Evolutionary conservation across 2,329 filamentous ascomycete genomes (phyloP).

Genomic region (Cladosporium sp.): DNA sequence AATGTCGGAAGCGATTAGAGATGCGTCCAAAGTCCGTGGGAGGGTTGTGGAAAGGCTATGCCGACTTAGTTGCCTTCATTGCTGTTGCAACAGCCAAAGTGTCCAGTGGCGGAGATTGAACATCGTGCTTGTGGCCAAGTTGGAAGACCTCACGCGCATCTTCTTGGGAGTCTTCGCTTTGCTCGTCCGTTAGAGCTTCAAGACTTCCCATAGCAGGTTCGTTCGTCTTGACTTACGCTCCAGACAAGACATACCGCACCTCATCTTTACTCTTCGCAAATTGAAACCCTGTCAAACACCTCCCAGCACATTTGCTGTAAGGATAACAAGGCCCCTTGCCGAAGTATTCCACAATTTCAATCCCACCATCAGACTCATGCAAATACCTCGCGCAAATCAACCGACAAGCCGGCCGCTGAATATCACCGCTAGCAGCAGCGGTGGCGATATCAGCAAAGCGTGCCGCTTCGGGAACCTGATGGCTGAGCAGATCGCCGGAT

Average conservation of each 20-base stretch:
- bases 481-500: neutral
- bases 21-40: too few species aligned
- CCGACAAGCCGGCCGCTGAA: conserved; percentile 7
- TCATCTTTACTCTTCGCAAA: conserved; percentile 2
- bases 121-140: too few species aligned
- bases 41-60: too few species aligned
- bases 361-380: neutral
- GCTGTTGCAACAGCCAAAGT: too few species aligned
- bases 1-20: too few species aligned
- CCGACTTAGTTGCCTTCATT: too few species aligned
- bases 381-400: conserved; percentile 8
- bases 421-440: neutral
- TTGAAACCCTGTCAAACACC: conserved; percentile 2
- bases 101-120: too few species aligned
- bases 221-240: too few species aligned
- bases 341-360: conserved; percentile 3
- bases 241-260: neutral
- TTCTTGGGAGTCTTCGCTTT: too few species aligned
- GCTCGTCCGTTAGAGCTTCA: too few species aligned
- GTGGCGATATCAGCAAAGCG: conserved; percentile 1
- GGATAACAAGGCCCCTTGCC: conserved; percentile 8
- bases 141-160: too few species aligned
- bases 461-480: neutral
- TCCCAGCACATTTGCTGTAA: conserved; percentile 8
- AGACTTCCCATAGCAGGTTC: too few species aligned